phyloP scores from a whole-genome alignment of 164 flowering plant species.

The Malania oleifera region DNA sequence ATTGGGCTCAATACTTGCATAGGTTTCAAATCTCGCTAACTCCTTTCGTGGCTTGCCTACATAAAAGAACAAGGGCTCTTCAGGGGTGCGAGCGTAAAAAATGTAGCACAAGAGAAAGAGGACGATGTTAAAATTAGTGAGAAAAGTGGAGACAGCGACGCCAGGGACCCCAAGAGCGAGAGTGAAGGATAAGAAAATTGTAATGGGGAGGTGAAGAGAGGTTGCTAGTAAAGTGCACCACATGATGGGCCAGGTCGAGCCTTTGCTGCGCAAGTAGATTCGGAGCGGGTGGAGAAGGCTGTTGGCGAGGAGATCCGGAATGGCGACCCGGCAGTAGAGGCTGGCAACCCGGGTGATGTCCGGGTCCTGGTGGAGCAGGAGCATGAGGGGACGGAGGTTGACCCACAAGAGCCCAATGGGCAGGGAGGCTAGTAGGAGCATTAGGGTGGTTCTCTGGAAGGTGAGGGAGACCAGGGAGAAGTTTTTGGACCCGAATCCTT shows the following conservation, averaged over 20 bases:
- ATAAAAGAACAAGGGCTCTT: constrained; percentile 17
- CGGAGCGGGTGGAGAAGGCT: constrained; percentile 84
- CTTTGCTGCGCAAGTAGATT: constrained; percentile 66
- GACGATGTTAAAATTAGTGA: constrained; percentile 58
- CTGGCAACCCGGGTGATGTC: constrained; percentile 51
- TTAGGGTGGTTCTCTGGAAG: constrained; percentile 52
- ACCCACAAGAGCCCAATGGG: constrained; percentile 67
- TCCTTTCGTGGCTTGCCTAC: no score
- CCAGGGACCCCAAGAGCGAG: constrained; percentile 67
- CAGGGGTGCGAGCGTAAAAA: constrained; percentile 11
- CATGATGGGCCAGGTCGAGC: constrained; percentile 70
- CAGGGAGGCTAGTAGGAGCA: constrained; percentile 55
- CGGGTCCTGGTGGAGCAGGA: constrained; percentile 52
- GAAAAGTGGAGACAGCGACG: constrained; percentile 52
- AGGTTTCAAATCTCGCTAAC: no score
- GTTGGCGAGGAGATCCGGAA: constrained; percentile 74
- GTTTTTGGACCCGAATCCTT: constrained; percentile 77
- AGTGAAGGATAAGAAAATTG: constrained; percentile 43
- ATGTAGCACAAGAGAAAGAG: constrained; percentile 45
- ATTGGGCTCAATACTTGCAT: no score
- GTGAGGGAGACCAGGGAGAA: constrained; percentile 34
- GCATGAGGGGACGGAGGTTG: constrained; percentile 64
- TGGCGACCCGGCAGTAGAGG: constrained; percentile 53
- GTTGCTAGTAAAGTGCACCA: constrained; percentile 57
- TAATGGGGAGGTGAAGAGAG: constrained; percentile 61